These are phyloP conservation scores for Sporisorium iseilematis-ciliati DNA, from an alignment of 1,284 basidiomycete genomes.

Conservation along the genomic window DNA sequence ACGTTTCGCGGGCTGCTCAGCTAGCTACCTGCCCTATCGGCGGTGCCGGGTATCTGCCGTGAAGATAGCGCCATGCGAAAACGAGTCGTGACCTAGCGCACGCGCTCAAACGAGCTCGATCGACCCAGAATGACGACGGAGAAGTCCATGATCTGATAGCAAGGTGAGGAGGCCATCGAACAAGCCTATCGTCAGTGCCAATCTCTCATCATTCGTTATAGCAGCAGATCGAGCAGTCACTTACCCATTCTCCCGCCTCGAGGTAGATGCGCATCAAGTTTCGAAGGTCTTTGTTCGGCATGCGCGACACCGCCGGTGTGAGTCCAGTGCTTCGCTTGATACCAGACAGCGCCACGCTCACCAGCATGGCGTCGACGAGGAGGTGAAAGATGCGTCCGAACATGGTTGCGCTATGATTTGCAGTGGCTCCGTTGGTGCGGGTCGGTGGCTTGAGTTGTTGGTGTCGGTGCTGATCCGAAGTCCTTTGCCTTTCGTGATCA, in stretches of 20 bases:
- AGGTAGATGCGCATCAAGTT: slow-evolving; percentile 64
- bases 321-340: slow-evolving; percentile 68
- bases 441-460: background rate
- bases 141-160: slow-evolving; percentile 62
- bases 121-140: slow-evolving; percentile 66
- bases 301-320: slow-evolving; percentile 55
- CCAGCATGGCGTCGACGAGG: slow-evolving; percentile 64
- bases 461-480: background rate
- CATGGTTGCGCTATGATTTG: slow-evolving; percentile 40
- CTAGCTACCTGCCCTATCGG: background rate
- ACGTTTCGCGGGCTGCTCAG: background rate
- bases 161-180: background rate
- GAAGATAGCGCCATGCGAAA: no score
- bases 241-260: slow-evolving; percentile 69
- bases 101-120: slow-evolving; percentile 65
- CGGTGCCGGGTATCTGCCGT: slow-evolving; percentile 22
- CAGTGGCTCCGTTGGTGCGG: background rate
- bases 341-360: slow-evolving; percentile 64
- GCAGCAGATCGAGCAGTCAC: slow-evolving; percentile 11
- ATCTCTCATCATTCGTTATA: background rate
- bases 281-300: slow-evolving; percentile 66
- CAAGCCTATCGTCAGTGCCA: slow-evolving; percentile 10
- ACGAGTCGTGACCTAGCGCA: slow-evolving; percentile 42
- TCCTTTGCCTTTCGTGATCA: background rate
- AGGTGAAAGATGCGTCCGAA: slow-evolving; percentile 67